Base-by-base conservation (phyloP, 176 grass and related monocot genomes). In the Carex cristatella region DNA sequence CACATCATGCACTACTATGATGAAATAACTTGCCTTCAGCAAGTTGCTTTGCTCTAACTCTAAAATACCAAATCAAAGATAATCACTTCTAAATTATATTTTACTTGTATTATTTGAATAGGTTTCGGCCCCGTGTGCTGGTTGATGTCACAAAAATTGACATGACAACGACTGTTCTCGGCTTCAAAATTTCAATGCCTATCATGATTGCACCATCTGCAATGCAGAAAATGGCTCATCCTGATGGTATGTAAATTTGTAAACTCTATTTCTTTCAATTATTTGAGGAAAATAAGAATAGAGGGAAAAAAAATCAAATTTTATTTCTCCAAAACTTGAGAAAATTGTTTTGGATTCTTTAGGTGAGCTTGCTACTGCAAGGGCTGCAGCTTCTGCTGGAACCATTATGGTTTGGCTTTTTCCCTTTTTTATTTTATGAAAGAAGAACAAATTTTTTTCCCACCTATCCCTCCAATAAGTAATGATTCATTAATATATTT, bases 191-290 rank as follows among this genome's bases (percentile, higher is more conserved):
- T 69, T 90, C 96, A 32, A 99, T 99, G 93, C 96, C 96, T 6
- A 91, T 99, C 46, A 95, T 99, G 96, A 94, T 99, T 10, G 91
- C 96, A 54, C 96, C 96, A 53, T 69, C 96, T 19, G 93, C 93
- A 35, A 94, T 99, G 96, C 96, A 95, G 83, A 99, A 99, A 85
- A 95, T 99, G 96, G 96, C 96, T 32, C 96, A 99, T 61, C 96
- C 91, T 79, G 93, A 95, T 87, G 93, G 91, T 99, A 32, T 4
- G n/a, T 69, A 32, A 69, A 67, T 5, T 28, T 4, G n/a, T 83
- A 32, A 83, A 54, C 19, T 27, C 10, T 46, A 18, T 40, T 23
- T 14, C 1, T 32, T 57, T 58, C 5, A 79, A 58, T 35, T 37
- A 35, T 79, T 58, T 79, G 27, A 79, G 27, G 53, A 23, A 33